Percentiles rank a stretch among this genome's conserved stretches.
These are phyloP conservation scores for Kluyveromyces aestuarii DNA, from an alignment of 805 yeast species.

Conservation along the genomic window DNA sequence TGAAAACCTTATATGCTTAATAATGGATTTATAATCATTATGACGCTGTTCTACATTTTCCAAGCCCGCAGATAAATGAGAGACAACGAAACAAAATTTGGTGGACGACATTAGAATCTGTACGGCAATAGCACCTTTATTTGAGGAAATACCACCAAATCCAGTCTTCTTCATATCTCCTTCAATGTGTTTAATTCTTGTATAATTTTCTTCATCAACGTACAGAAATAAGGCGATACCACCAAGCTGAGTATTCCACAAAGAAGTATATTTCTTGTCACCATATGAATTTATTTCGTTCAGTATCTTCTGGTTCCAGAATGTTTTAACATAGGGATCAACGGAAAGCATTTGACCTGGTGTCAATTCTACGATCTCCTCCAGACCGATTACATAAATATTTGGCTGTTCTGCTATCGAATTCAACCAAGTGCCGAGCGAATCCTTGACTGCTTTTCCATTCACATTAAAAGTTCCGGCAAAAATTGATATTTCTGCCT, in stretches of 20 bases:
- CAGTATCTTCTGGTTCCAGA: slow-evolving; percentile 60
- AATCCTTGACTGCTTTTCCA: slow-evolving; percentile 52
- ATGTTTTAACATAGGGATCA: slow-evolving; percentile 49
- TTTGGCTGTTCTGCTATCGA: slow-evolving; percentile 54
- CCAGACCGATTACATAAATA: slow-evolving; percentile 72
- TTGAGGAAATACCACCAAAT: slow-evolving; percentile 79
- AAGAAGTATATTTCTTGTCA: slow-evolving; percentile 40
- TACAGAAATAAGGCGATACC: slow-evolving; percentile 71
- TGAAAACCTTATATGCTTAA: slow-evolving; percentile 59
- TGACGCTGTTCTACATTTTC: slow-evolving; percentile 75
- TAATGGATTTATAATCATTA: slow-evolving; percentile 73
- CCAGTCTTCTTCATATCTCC: slow-evolving; percentile 85
- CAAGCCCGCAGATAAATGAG: slow-evolving; percentile 92
- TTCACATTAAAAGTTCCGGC: slow-evolving; percentile 85
- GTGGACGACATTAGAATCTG: slow-evolving; percentile 59
- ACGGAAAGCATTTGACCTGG: slow-evolving; percentile 77
- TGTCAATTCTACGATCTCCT: slow-evolving; percentile 79
- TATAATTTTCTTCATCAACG: slow-evolving; percentile 43
- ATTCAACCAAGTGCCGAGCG: slow-evolving; percentile 68
- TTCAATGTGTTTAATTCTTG: slow-evolving; percentile 51
- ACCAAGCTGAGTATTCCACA: slow-evolving; percentile 77
- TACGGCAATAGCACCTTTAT: slow-evolving; percentile 73
- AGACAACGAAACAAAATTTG: slow-evolving; percentile 66
- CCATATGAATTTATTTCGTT: slow-evolving; percentile 34
- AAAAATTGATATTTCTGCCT: slow-evolving; percentile 53